phyloP scores from a whole-genome alignment of 1,139 yeast species.

The Pichia sp. region DNA sequence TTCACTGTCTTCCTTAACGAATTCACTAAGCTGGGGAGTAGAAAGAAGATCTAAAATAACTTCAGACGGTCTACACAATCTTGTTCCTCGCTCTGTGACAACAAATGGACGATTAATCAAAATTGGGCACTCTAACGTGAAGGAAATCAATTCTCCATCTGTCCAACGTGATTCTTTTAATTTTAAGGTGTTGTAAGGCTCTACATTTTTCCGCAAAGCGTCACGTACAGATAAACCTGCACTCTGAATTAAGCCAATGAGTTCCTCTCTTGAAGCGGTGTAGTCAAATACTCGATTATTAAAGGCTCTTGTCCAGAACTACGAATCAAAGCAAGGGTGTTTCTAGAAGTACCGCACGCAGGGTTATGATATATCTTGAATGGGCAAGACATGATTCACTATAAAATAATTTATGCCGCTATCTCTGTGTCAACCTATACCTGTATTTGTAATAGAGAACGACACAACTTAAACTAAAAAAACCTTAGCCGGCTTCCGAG shows the following conservation, averaged over 20 bases:
- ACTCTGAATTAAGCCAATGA: not conserved
- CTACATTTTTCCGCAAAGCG: conserved; percentile 2
- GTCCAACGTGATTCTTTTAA: conserved; percentile 1
- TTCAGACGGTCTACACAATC: conserved; percentile 6
- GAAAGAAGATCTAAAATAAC: not conserved
- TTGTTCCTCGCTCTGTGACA: conserved; percentile 1
- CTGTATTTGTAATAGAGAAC: not conserved
- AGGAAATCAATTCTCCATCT: conserved; percentile 3
- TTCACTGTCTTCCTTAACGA: conserved; percentile 2
- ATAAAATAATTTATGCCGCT: not conserved
- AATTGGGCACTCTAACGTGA: conserved; percentile 5
- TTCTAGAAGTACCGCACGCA: conserved; percentile 7
- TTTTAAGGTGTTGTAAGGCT: conserved; percentile 3
- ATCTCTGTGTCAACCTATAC: not conserved
- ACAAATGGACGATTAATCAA: conserved; percentile 8
- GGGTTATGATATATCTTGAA: conserved; percentile 8
- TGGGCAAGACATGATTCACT: not conserved
- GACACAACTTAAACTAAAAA: not conserved
- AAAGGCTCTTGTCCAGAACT: not conserved
- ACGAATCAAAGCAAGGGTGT: conserved; percentile 1
- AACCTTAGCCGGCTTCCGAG: not conserved
- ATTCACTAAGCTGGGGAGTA: not conserved
- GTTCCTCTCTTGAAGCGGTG: conserved; percentile 2
- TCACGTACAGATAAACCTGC: conserved; percentile 7
- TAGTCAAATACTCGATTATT: conserved; percentile 7